Conservation (phyloP, 2,329 filamentous ascomycete species). For the Botrytis galanthina region DNA sequence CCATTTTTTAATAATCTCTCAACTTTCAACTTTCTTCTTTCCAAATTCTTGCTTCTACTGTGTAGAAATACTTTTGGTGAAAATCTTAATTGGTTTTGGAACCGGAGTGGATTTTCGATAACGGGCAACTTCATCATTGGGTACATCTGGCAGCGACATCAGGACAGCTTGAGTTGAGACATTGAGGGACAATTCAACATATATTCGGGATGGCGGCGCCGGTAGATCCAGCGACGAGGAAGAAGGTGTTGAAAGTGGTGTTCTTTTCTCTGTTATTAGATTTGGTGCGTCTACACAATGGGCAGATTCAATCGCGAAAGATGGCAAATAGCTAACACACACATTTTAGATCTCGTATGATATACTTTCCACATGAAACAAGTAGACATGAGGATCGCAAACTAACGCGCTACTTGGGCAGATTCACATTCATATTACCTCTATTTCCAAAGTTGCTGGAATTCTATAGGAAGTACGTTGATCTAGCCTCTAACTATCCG, state of each 20-base stretch:
- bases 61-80: background rate
- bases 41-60: background rate
- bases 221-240: slow-evolving; percentile 61
- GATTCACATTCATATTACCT: slow-evolving; percentile 94
- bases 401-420: slow-evolving; percentile 21
- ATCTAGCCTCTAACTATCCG: slow-evolving; percentile 74
- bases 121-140: background rate
- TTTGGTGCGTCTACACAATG: slow-evolving; percentile 57
- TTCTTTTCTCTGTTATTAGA: slow-evolving; percentile 88
- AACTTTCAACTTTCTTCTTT: background rate
- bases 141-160: background rate
- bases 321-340: slow-evolving; percentile 15
- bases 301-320: background rate
- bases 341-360: slow-evolving; percentile 20
- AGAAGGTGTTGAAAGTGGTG: slow-evolving; percentile 80
- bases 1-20: background rate
- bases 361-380: background rate
- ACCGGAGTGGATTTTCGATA: background rate
- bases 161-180: background rate
- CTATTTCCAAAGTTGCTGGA: slow-evolving; percentile 93
- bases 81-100: background rate
- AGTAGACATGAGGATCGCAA: background rate
- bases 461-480: slow-evolving; percentile 81
- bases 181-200: background rate
- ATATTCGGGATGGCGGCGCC: slow-evolving; percentile 34